These are phyloP conservation scores for Kazachstania martiniae DNA, from an alignment of 805 yeast species.

Conservation along the genomic window DNA sequence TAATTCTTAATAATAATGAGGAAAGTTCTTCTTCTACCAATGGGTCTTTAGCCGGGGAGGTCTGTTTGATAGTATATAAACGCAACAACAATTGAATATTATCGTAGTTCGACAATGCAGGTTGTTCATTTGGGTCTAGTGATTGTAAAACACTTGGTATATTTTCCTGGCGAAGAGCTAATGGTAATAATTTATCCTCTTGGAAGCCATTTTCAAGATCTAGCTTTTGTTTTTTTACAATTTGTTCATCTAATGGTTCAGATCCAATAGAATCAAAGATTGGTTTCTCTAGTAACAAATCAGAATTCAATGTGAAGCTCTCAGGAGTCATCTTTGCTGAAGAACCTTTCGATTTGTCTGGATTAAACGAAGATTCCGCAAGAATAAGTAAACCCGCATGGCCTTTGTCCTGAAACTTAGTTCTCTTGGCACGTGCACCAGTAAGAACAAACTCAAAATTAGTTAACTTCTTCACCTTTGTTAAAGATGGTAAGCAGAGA, in stretches of 20 bases:
- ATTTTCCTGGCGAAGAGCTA: conserved; percentile 48
- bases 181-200: conserved; percentile 44
- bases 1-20: conserved; percentile 63
- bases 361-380: conserved; percentile 41
- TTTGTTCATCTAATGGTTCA: conserved; percentile 34
- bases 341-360: conserved; percentile 9
- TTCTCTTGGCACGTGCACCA: conserved; percentile 81
- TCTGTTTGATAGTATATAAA: conserved; percentile 48
- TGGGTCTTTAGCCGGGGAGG: conserved; percentile 60
- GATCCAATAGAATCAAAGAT: conserved; percentile 50
- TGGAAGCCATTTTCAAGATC: conserved; percentile 27
- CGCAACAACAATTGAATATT: conserved; percentile 63
- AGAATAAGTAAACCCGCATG: conserved; percentile 65
- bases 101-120: conserved; percentile 60
- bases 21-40: conserved; percentile 74
- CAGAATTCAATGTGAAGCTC: conserved; percentile 57
- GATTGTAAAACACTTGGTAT: conserved; percentile 44
- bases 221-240: conserved; percentile 27
- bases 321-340: conserved; percentile 41
- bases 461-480: conserved; percentile 47
- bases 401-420: conserved; percentile 67
- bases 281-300: conserved; percentile 66
- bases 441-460: conserved; percentile 58
- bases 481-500: conserved; percentile 42
- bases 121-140: conserved; percentile 77